A percentile compares a stretch with the other conserved stretches of the same genome.
These are phyloP conservation scores for Alternaria angustiovoidea DNA, from an alignment of 2,329 filamentous ascomycete species.

Conservation along the genomic window DNA sequence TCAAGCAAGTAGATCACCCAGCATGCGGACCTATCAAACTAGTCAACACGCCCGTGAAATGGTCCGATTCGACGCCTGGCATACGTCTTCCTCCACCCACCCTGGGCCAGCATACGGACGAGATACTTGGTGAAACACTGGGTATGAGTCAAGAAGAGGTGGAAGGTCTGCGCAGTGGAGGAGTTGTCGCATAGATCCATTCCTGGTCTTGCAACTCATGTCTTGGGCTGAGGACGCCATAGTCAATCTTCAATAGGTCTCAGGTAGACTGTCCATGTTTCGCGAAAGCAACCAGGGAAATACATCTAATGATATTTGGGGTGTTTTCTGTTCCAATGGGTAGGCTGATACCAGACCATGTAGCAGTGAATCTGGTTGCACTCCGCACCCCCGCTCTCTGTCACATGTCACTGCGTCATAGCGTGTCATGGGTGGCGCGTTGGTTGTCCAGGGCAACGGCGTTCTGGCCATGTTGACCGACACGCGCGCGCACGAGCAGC, in stretches of 20 bases:
- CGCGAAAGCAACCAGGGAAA: too few species aligned
- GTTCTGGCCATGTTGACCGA: slow-evolving; percentile 24
- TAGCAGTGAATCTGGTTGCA: not conserved
- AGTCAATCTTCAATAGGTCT: not conserved
- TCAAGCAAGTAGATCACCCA: slow-evolving; percentile 84
- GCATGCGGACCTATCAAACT: slow-evolving; percentile 86
- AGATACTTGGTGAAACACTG: slow-evolving; percentile 43
- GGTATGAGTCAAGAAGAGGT: slow-evolving; percentile 45
- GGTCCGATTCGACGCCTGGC: slow-evolving; percentile 79
- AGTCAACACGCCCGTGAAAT: slow-evolving; percentile 94
- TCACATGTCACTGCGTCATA: slow-evolving; percentile 8
- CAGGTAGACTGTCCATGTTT: too few species aligned
- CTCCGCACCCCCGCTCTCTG: not conserved
- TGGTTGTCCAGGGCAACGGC: slow-evolving; percentile 26
- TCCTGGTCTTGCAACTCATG: not conserved
- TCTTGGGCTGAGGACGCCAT: not conserved
- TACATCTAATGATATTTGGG: not conserved
- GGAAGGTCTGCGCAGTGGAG: slow-evolving; percentile 41
- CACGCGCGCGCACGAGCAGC: slow-evolving; percentile 16
- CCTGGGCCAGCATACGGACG: slow-evolving; percentile 62
- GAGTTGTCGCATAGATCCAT: slow-evolving; percentile 43
- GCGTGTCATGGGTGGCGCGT: slow-evolving; percentile 4
- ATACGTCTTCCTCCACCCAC: slow-evolving; percentile 82
- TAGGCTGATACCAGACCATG: not conserved
- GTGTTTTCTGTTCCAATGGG: not conserved